Evolutionary conservation across 495 filamentous ascomycete genomes (phyloP), one percentile per base, ranked within the genome.

Genomic region (Lindgomyces ingoldianus): DNA sequence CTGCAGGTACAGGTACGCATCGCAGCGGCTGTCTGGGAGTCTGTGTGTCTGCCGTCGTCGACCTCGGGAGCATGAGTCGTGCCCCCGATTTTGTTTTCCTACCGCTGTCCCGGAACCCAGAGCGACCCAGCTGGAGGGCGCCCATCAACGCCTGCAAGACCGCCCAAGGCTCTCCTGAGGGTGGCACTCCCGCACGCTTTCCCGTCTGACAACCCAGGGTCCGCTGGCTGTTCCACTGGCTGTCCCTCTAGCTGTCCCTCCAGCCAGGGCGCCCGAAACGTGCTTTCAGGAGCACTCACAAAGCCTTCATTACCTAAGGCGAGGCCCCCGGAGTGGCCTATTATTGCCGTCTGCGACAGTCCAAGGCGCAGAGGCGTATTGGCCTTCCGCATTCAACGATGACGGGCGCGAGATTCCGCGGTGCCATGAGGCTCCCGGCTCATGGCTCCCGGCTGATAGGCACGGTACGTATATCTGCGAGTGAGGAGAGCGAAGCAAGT

Each of bases 1-100:
- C 55, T 60, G 57, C 57, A 60, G 57, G 49, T 52, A 52, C 57
- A 60, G 57, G 49, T 52, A 52, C 49, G 49, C 33, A 39, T 39
- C 33, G 33, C 33, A 39, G 33, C 49, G 49, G 49, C 49, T 30
- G 49, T 27, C 3, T 24, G 24, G 18, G 49, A 30, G 49, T 52
- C 25, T 52, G 49, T 52, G 49, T 33, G 19, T 27, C 29, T 24
- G 49, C 49, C 49, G 49, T 27, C 22, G 49, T 12, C 25, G 49
- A 24, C 25, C 29, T 27, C 29, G 49, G 9, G 49, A 29, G 55
- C 57, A 60, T 60, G 57, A 60, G 42, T 60, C 57, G 45, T 29
- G 36, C 27, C 25, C 6, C 44, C 42, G 18, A n/a, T n/a, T 50
- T 60, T 49, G 22, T 30, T 60, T 50, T 25, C 52, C 16, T 25